Conservation (phyloP, 164 flowering plant genomes). For the Vitis rupestris region DNA sequence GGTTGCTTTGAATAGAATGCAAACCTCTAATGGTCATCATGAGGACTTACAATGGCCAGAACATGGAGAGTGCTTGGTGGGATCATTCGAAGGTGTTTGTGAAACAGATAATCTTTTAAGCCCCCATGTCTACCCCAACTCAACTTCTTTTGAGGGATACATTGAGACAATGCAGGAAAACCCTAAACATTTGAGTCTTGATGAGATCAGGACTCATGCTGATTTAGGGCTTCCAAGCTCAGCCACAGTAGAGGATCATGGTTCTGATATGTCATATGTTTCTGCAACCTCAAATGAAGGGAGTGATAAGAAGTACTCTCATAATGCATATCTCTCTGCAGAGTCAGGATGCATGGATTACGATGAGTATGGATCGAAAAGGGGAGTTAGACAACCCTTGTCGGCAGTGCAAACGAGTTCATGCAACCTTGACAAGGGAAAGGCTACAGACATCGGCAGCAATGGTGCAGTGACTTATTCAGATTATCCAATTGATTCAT, state of each 20-base stretch:
- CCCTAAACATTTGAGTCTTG: constrained; percentile 10
- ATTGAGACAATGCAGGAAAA: constrained; percentile 19
- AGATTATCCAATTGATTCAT: constrained; percentile 23
- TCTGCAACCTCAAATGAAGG: constrained; percentile 36
- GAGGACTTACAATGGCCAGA: constrained; percentile 1
- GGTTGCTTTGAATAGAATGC: constrained; percentile 9
- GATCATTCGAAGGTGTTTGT: constrained; percentile 17
- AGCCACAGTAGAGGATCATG: constrained; percentile 18
- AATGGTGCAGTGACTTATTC: constrained; percentile 10
- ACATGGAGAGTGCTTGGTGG: constrained; percentile 14
- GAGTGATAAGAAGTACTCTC: constrained; percentile 14
- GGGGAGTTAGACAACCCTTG: constrained; percentile 7
- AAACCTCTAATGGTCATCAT: neutral
- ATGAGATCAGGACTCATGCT: constrained; percentile 19
- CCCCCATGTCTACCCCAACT: constrained; percentile 12
- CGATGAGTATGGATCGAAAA: constrained; percentile 12
- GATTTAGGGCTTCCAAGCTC: constrained; percentile 17
- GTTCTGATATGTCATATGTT: constrained; percentile 35
- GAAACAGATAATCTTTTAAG: constrained; percentile 19
- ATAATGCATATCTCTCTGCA: constrained; percentile 15
- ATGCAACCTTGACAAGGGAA: constrained; percentile 5
- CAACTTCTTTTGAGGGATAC: constrained; percentile 18
- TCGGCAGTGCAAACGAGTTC: constrained; percentile 11
- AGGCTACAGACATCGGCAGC: neutral
- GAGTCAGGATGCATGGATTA: constrained; percentile 19